Conservation (phyloP, 164 flowering plant genomes). For the Malania oleifera region DNA sequence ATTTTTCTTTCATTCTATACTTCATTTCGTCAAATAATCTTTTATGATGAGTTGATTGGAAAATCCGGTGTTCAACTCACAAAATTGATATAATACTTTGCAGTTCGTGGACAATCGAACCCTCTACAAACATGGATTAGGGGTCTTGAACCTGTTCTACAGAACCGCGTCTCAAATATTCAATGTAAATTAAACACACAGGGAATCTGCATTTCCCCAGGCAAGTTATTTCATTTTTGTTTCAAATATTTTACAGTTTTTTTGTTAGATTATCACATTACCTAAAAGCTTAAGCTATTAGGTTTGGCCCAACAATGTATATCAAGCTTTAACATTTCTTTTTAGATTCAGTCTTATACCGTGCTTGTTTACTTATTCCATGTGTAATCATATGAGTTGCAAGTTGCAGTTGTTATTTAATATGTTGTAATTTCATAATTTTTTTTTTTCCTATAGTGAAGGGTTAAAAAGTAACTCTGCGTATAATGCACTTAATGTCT, state of each 20-base stretch:
- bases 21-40: background rate
- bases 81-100: background rate
- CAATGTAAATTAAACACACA: background rate
- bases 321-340: no score
- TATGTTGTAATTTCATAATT: no score
- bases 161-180: background rate
- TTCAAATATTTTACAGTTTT: background rate
- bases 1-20: background rate
- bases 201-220: conserved; percentile 1
- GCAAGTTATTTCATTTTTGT: conserved; percentile 1
- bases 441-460: no score
- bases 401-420: no score
- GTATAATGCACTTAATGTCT: no score
- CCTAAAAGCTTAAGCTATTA: no score
- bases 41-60: background rate
- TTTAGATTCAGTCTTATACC: no score
- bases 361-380: no score
- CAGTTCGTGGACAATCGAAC: conserved; percentile 5
- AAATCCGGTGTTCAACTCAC: background rate
- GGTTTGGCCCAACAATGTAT: no score
- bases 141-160: background rate
- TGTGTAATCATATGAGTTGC: no score
- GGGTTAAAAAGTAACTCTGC: no score
- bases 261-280: no score
- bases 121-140: conserved; percentile 8